Base-by-base conservation (phyloP, 176 grass and related monocot species). In the Guadua angustifolia region DNA sequence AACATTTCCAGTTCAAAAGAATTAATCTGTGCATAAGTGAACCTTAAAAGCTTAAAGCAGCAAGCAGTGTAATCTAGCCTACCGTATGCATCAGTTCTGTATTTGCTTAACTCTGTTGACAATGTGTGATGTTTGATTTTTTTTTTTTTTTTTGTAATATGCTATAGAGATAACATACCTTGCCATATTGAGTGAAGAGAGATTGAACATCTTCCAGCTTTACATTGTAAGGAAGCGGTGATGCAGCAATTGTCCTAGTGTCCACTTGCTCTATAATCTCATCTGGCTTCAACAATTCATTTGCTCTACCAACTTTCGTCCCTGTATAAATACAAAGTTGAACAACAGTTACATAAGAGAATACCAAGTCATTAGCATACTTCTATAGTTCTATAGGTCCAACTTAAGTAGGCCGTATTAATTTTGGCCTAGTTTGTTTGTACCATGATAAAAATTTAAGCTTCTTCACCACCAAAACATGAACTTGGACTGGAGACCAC, bases 201-300 rank as follows among this genome's bases (percentile, higher is more conserved):
- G 93, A 91, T 22, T 94, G 78, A 40, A 99, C 89, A 79, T 89
- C 86, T 76, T 99, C 96, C 25, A 90, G 81, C 67, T 93, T 92
- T 59, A 94, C 85, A 82, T 94, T 94, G 85, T 92, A 88, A 81
- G 93, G 89, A 74, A 99, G 86, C 6, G 93, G 96, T 83, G 93
- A 90, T 55, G 60, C 96, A 19, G 96, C 91, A 83, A 95, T 51
- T 51, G 93, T 92, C 90, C 89, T 93, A 3, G 91, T 92, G 82
- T 94, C 91, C 11, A 95, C 47, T 79, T 92, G 89, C 74, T 92
- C 91, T 69, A 92, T 90, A 73, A 94, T 51, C 82, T 95, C 93
- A 66, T 99, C 96, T 29, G 71, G 96, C 63, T 88, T 91, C 71
- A 84, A 52, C 71, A 95, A 49, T 76, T 90, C 65, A 8, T 38